Percentiles rank a stretch among this genome's conserved stretches.
Conservation (phyloP, 331 rosid genomes). For the Pyrus hybrid region DNA sequence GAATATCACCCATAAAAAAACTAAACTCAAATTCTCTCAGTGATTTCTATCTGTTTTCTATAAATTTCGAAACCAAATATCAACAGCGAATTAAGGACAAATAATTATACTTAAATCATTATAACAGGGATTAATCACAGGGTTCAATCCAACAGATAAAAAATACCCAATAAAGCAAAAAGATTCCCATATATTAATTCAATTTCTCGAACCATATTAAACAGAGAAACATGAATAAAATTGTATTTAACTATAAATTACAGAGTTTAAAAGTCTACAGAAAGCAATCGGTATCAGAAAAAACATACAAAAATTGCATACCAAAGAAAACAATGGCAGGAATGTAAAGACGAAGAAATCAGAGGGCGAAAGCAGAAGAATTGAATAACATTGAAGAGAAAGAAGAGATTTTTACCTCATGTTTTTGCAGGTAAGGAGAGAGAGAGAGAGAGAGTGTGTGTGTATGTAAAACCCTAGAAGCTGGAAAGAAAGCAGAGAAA, state of each 20-base stretch:
- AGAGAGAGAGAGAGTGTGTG: neutral
- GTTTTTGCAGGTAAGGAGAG: neutral
- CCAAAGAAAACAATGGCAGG: neutral
- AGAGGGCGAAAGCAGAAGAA: neutral
- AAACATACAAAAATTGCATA: neutral
- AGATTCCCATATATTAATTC: neutral
- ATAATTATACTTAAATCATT: neutral
- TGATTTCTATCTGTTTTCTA: neutral
- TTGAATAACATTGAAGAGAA: neutral
- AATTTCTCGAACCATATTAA: neutral
- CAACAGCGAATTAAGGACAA: neutral
- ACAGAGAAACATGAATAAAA: neutral
- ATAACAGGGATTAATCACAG: neutral
- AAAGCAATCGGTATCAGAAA: neutral
- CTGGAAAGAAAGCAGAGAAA: neutral
- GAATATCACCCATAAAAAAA: neutral
- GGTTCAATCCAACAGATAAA: neutral
- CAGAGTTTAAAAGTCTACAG: neutral
- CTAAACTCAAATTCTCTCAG: neutral
- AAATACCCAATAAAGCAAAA: too few relatives aligned
- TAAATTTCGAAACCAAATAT: neutral
- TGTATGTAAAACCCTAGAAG: slow-evolving; percentile 53
- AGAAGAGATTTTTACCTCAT: slow-evolving; percentile 52
- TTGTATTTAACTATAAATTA: neutral
- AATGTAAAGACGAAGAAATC: neutral